Percentiles rank a stretch among this genome's conserved stretches.
Evolutionary conservation across 2,329 filamentous ascomycete species (phyloP).

Genomic region (Cordyceps cicadae): DNA sequence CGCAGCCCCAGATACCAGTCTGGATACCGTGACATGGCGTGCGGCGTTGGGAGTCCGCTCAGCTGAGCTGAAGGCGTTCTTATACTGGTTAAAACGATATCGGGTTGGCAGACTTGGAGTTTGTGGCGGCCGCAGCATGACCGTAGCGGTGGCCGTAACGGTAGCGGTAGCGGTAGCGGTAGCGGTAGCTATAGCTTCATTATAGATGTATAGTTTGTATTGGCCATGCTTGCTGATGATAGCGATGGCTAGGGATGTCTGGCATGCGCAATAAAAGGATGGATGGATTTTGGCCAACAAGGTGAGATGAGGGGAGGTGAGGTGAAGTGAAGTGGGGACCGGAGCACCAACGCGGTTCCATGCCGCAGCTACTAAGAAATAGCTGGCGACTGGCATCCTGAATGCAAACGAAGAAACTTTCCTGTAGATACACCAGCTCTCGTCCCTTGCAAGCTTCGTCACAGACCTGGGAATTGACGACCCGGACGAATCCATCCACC

Average conservation of each 20-base stretch:
- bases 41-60: neutral
- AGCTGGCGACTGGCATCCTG: neutral
- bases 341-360: constrained; percentile 1
- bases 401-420: neutral
- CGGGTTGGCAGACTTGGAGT: neutral
- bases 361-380: neutral
- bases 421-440: neutral
- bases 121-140: neutral
- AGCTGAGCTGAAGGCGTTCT: constrained; percentile 2
- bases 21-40: neutral
- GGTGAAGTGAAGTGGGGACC: neutral
- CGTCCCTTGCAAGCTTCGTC: neutral
- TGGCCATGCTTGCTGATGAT: neutral
- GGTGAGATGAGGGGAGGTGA: constrained; percentile 5
- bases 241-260: neutral
- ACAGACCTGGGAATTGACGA: neutral
- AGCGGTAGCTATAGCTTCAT: neutral
- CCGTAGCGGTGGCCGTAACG: neutral
- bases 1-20: neutral
- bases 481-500: neutral
- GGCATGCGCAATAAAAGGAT: neutral
- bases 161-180: neutral
- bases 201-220: neutral
- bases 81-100: constrained; percentile 9
- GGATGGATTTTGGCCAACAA: neutral